phyloP scores from a whole-genome alignment of 345 rosid species.

The Populus ilicifolia region DNA sequence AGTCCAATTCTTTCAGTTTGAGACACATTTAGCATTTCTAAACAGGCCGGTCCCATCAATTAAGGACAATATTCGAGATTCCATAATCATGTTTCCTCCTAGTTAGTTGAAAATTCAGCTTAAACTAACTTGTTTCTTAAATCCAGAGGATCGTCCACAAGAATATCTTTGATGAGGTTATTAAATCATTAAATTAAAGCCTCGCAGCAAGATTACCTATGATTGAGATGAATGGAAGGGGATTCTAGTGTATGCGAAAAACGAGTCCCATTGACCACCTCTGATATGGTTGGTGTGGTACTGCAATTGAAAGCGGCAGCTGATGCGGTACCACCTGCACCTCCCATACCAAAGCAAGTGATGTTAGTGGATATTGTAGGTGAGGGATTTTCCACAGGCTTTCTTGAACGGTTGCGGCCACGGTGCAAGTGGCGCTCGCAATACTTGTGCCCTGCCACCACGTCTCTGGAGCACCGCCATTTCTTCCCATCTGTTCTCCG shows the following conservation, averaged over 20 bases:
- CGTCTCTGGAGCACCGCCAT: conserved; percentile 98
- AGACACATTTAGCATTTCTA: conserved; percentile 14
- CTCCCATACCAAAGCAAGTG: neutral
- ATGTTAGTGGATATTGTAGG: conserved; percentile 16
- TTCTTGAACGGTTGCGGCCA: conserved; percentile 99
- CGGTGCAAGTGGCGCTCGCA: conserved; percentile 99
- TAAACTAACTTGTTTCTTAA: too few species aligned
- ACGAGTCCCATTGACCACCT: conserved; percentile 34
- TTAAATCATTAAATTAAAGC: too few species aligned
- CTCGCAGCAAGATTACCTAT: conserved; percentile 35
- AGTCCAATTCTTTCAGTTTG: neutral
- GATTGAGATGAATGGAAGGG: conserved; percentile 47
- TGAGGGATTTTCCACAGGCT: conserved; percentile 94
- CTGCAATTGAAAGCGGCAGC: neutral
- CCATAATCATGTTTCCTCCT: too few species aligned
- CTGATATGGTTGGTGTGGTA: conserved; percentile 23
- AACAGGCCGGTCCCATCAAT: conserved; percentile 26
- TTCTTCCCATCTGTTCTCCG: conserved; percentile 98
- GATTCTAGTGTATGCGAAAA: conserved; percentile 48
- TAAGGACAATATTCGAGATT: neutral
- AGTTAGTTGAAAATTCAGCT: too few species aligned
- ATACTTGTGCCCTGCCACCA: conserved; percentile 82
- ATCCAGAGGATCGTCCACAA: too few species aligned
- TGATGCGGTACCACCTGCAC: conserved; percentile 12
- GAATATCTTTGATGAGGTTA: too few species aligned